These are phyloP conservation scores for Clitopilus passeckerianus DNA, from an alignment of 768 basidiomycete genomes.

Conservation along the genomic window DNA sequence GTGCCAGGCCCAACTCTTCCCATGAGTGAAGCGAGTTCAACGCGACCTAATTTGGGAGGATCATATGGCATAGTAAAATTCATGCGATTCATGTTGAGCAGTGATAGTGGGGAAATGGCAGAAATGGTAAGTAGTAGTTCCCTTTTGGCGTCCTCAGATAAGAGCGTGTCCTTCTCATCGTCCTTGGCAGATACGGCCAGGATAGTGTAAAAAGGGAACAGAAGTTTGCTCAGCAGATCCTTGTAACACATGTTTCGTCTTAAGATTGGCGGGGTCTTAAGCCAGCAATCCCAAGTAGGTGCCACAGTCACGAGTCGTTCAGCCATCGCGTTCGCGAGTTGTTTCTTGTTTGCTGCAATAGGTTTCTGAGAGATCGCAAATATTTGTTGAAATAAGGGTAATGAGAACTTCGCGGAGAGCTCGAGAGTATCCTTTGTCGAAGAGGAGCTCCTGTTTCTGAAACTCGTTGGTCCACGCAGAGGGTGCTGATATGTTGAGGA, in stretches of 20 bases:
- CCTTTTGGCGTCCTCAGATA: background rate
- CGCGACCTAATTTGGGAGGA: no score
- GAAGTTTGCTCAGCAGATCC: background rate
- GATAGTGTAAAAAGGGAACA: background rate
- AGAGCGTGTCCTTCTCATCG: background rate
- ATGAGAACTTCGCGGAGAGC: slow-evolving; percentile 17
- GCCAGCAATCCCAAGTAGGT: slow-evolving; percentile 14
- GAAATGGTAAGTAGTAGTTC: no score
- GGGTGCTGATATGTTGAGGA: background rate
- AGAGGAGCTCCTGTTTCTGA: background rate
- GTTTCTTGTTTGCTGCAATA: slow-evolving; percentile 14
- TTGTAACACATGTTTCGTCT: background rate
- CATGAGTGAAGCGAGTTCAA: no score
- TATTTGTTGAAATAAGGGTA: slow-evolving; percentile 20
- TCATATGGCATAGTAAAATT: no score
- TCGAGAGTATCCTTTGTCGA: slow-evolving; percentile 18
- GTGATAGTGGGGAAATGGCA: no score
- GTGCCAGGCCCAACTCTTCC: no score
- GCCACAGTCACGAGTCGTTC: slow-evolving; percentile 16
- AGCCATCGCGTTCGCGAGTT: slow-evolving; percentile 13
- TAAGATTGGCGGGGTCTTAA: background rate
- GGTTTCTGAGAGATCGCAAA: slow-evolving; percentile 14
- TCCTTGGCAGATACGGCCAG: background rate
- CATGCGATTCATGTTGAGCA: no score
- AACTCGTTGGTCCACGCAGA: background rate